These are phyloP conservation scores for Umbilicus rupestris DNA, from an alignment of 164 flowering plant genomes.

Conservation along the genomic window DNA sequence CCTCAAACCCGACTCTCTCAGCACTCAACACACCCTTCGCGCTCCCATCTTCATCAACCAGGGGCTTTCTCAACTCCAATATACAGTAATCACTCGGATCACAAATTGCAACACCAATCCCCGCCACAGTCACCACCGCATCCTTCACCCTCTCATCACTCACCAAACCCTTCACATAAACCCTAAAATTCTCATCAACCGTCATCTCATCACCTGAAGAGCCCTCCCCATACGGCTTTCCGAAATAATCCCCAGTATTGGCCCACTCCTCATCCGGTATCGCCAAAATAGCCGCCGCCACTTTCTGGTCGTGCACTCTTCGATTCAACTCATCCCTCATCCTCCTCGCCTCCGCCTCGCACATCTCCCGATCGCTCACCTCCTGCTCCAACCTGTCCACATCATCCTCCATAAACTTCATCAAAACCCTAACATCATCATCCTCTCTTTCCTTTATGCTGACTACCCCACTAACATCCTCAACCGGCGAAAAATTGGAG, in stretches of 20 bases:
- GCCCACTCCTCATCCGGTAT: slow-evolving; percentile 46
- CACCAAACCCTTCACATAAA: slow-evolving; percentile 67
- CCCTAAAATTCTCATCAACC: slow-evolving; percentile 17
- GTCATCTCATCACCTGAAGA: slow-evolving; percentile 7
- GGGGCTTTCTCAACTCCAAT: slow-evolving; percentile 42
- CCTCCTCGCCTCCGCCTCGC: slow-evolving; percentile 23
- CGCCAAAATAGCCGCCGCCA: slow-evolving; percentile 32
- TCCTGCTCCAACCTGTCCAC: slow-evolving; percentile 26
- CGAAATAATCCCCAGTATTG: slow-evolving; percentile 31
- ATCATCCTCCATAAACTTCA: slow-evolving; percentile 26
- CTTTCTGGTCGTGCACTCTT: slow-evolving; percentile 37
- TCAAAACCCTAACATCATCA: slow-evolving; percentile 9
- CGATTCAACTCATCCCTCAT: slow-evolving; percentile 31
- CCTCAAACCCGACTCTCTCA: slow-evolving; percentile 32
- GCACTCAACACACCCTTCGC: slow-evolving; percentile 9
- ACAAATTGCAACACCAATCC: slow-evolving; percentile 62
- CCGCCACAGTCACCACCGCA: slow-evolving; percentile 14
- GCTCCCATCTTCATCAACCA: slow-evolving; percentile 18
- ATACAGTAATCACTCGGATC: slow-evolving; percentile 38
- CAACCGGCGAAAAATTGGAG: neutral
- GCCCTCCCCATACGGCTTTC: slow-evolving; percentile 41
- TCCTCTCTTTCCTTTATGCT: neutral
- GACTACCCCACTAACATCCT: neutral
- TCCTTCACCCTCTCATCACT: slow-evolving; percentile 30
- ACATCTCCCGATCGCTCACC: slow-evolving; percentile 19